These are phyloP conservation scores for Teratosphaeria viscida DNA, from an alignment of 2,329 filamentous ascomycete species.

Conservation along the genomic window DNA sequence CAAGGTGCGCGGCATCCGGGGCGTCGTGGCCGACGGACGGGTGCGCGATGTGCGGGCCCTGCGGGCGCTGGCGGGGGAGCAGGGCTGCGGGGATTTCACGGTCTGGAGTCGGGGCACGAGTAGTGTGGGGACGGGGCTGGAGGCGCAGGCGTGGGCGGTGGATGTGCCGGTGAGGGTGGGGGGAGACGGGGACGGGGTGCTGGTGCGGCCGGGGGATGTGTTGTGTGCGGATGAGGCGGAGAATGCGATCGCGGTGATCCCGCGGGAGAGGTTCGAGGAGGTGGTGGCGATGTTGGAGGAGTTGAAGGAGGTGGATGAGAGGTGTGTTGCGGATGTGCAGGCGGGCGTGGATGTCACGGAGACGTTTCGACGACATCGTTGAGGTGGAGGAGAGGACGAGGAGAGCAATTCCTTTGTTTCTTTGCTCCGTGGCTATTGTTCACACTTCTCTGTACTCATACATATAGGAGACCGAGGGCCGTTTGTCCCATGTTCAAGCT, in stretches of 20 bases:
- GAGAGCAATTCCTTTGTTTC: too few relatives aligned
- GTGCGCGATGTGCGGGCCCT: slow-evolving; percentile 48
- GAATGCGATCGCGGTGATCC: slow-evolving; percentile 56
- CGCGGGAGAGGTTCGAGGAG: slow-evolving; percentile 46
- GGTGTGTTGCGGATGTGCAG: slow-evolving; percentile 47
- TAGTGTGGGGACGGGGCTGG: slow-evolving; percentile 47
- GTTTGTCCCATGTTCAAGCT: too few relatives aligned
- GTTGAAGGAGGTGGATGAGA: slow-evolving; percentile 33
- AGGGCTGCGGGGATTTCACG: slow-evolving; percentile 17
- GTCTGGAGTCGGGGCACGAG: slow-evolving; percentile 49
- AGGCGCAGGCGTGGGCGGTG: slow-evolving; percentile 47
- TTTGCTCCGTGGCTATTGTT: background rate
- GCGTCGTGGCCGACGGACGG: slow-evolving; percentile 56
- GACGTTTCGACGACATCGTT: slow-evolving; percentile 49
- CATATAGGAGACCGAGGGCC: too few relatives aligned
- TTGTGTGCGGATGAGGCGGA: slow-evolving; percentile 60
- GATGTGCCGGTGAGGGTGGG: slow-evolving; percentile 31
- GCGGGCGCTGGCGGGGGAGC: slow-evolving; percentile 40
- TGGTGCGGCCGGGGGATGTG: slow-evolving; percentile 48
- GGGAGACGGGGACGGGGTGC: slow-evolving; percentile 13
- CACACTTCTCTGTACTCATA: too few relatives aligned
- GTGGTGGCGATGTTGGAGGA: slow-evolving; percentile 51
- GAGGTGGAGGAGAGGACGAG: background rate
- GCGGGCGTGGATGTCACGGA: slow-evolving; percentile 53
- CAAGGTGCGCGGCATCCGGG: slow-evolving; percentile 49